Base-by-base conservation (phyloP, 495 filamentous ascomycete species). In the Durotheca rogersii region DNA sequence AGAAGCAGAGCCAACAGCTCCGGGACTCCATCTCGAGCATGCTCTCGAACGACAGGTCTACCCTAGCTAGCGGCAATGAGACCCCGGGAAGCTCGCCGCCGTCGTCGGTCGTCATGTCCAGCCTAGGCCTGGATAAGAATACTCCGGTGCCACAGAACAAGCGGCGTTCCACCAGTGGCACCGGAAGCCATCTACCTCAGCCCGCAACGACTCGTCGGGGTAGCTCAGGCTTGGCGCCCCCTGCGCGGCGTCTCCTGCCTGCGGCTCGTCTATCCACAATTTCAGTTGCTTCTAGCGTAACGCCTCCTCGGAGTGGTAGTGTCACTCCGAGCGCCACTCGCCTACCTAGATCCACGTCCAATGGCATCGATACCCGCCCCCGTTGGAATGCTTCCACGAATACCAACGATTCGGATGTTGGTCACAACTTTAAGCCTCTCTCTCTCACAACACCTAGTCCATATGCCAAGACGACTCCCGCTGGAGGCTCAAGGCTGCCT, bases 11-110 rank as follows among this genome's bases (percentile, higher is more conserved):
- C 21, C 88, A 93, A 62, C 88, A 86, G 49, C 76, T 96, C 42
- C 84, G 93, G 21, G 93, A 97, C 65, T 97, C 92, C 0, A 86
- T 97, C 43, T 96, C 91, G 2, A 95, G 85, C 58, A 87, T 96
- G 53, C 69, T 93, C 12, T 95, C 91, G 0, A 86, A 88, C 54
- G 93, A 96, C 62, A 82, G 83, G 55, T 93, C 90, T 1, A 81
- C 84, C 9, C 69, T 84, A 11, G 80, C 79, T 53, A 93, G 86
- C 65, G 77, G 82, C 19, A 72, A 81, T 37, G 89, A 87, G 41
- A 96, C 89, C 1, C 93, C 87, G 1, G 86, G 83, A 42, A 95
- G 81, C 72, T 96, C 92, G 3, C 93, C 93, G 17, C 89, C 93
- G 9, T 95, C 89, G 11, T 96, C 91, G 12, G 81, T 95, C 9